Base-by-base conservation (phyloP, 1,284 basidiomycete genomes). In the Irpex sp. region DNA sequence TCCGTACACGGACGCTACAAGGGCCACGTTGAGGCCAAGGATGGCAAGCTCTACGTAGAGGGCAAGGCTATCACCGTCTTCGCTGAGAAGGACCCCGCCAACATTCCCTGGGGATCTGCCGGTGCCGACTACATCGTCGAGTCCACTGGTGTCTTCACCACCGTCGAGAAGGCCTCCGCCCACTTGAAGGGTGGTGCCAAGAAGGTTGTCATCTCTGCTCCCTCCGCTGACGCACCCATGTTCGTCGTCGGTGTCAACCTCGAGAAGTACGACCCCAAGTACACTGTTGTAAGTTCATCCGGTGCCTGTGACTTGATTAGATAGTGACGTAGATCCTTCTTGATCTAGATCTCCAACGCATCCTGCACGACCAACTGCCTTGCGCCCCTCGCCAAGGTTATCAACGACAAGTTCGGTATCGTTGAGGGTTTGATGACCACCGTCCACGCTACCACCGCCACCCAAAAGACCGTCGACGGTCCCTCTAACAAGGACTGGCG, bases 321-420 rank as follows among this genome's bases (percentile, higher is more conserved):
- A 35, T 51, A 39, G 37, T 35, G 21, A 37, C 33, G 13, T 63
- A 51, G 64, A 21, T 57, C 61, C n/a, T 57, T 58, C 50, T 61
- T 57, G 3, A 31, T 43, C 37, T 71, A 90, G 85, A 92, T 99
- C 79, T 99, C 97, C 71, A 99, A 99, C 81, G 97, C 97, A 39
- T 98, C 96, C 53, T 99, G 97, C 89, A 99, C 97, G 60, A 99
- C 97, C 81, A 99, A 99, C 90, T 97, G 95, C 80, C 88, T 99
- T 67, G 97, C 97, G 43, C 96, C 97, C 68, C 89, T 99, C 66
- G 97, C 97, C 79, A 99, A 99, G 87, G 91, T 98, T 77, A 85
- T 99, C 83, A 75, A 99, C 82, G 97, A 99, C 89, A 96, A 92
- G 72, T 97, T 92, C 76, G 92, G 90, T 71, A 96, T 98, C 73